A percentile compares a stretch with the other conserved stretches of the same genome.
Conservation (phyloP, 2,329 filamentous ascomycete genomes). For the Ambrosiella beaveri region DNA sequence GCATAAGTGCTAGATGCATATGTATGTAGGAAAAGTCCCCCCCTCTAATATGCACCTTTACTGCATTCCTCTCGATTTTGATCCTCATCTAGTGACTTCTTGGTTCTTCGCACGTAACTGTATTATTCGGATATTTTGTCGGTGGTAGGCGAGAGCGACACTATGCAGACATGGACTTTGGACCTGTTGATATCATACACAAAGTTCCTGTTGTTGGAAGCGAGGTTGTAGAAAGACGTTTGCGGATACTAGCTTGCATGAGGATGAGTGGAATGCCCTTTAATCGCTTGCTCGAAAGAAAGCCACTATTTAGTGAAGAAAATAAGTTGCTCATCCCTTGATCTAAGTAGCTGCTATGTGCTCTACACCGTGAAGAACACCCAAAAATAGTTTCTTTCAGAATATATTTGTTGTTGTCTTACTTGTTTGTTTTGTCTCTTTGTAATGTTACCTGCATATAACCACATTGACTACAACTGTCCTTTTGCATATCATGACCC, state of each 20-base stretch:
- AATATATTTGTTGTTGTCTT: not conserved
- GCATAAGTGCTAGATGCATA: too few species aligned
- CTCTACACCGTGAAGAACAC: not conserved
- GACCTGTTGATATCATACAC: too few species aligned
- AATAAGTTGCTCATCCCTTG: not conserved
- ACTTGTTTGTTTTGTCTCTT: not conserved
- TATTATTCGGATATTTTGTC: too few species aligned
- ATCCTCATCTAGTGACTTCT: too few species aligned
- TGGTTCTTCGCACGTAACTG: too few species aligned
- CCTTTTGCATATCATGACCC: not conserved
- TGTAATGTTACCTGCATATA: not conserved
- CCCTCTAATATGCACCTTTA: too few species aligned
- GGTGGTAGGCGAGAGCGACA: too few species aligned
- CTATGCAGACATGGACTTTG: too few species aligned
- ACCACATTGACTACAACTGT: not conserved
- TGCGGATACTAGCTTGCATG: not conserved
- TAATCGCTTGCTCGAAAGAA: not conserved
- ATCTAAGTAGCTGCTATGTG: not conserved
- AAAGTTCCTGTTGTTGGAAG: too few species aligned
- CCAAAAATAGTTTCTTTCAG: not conserved
- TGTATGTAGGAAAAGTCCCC: too few species aligned
- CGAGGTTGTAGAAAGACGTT: not conserved
- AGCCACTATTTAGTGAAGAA: too few species aligned
- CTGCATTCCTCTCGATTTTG: too few species aligned
- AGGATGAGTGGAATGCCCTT: not conserved